phyloP scores from a whole-genome alignment of 768 basidiomycete species.

The Suillus ampliporus region DNA sequence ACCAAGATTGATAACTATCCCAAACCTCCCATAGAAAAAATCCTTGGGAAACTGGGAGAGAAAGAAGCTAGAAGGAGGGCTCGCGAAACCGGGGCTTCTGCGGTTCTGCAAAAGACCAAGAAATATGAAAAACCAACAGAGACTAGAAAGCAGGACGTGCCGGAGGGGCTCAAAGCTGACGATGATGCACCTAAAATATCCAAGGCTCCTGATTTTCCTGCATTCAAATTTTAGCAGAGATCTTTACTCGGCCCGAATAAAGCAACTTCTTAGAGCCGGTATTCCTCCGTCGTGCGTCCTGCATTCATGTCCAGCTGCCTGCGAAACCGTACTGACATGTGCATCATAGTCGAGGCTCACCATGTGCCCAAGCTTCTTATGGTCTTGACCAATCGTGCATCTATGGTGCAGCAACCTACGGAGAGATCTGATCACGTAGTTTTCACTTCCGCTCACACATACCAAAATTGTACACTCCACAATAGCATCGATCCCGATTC shows the following conservation, averaged over 20 bases:
- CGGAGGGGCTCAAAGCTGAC: neutral
- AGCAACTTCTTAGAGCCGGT: neutral
- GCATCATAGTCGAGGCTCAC: no score
- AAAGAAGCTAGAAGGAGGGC: constrained; percentile 2
- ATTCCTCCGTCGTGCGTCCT: neutral
- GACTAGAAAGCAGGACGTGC: neutral
- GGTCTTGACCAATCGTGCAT: neutral
- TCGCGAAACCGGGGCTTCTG: neutral
- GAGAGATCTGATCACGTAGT: neutral
- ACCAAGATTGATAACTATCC: constrained; percentile 11
- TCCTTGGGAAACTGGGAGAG: constrained; percentile 7
- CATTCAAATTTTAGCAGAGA: neutral
- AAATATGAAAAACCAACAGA: neutral
- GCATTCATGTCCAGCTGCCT: neutral
- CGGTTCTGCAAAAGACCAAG: neutral
- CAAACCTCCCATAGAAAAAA: constrained; percentile 5
- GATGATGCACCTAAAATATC: neutral
- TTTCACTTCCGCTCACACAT: neutral
- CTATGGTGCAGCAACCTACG: neutral
- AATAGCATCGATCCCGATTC: no score
- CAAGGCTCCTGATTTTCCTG: constrained; percentile 4
- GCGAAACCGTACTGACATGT: neutral
- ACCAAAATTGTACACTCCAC: neutral
- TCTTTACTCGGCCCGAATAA: neutral
- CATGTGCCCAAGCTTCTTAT: neutral